Evolutionary conservation across 2,329 filamentous ascomycete species (phyloP).

Genomic region (Trichophyton benhamiae): DNA sequence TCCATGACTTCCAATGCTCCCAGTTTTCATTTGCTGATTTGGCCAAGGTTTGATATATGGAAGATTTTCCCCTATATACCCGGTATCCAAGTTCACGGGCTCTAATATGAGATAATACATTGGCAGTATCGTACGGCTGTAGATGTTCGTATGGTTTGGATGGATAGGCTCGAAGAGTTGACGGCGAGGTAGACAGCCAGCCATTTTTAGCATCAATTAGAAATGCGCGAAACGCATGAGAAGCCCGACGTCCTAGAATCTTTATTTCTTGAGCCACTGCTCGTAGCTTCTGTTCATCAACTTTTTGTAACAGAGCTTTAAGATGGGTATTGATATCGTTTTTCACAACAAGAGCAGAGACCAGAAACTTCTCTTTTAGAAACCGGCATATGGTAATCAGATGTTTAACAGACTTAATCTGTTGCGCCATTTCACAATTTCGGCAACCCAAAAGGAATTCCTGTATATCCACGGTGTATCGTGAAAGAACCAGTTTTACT

Average conservation of each 20-base stretch:
- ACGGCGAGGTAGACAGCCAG: constrained; percentile 13
- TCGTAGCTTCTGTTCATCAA: neutral
- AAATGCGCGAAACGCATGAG: constrained; percentile 16
- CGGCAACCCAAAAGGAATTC: neutral
- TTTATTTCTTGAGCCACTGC: neutral
- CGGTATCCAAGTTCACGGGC: constrained; percentile 22
- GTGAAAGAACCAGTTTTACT: neutral
- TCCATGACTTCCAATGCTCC: constrained; percentile 38
- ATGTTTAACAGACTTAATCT: neutral
- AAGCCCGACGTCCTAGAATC: constrained; percentile 13
- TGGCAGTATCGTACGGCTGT: constrained; percentile 1
- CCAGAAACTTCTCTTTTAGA: neutral
- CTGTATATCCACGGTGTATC: neutral
- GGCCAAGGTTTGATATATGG: constrained; percentile 18
- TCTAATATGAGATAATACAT: constrained; percentile 17
- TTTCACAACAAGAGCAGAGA: neutral
- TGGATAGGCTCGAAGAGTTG: constrained; percentile 5
- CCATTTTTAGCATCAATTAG: constrained; percentile 16
- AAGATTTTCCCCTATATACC: constrained; percentile 8
- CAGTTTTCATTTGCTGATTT: constrained; percentile 22
- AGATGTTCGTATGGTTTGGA: neutral
- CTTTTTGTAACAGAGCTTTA: neutral
- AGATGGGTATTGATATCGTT: neutral
- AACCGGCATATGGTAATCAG: neutral
- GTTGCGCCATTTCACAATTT: neutral